Conservation (phyloP, 2,329 filamentous ascomycete species). For the Alternaria viburni region DNA sequence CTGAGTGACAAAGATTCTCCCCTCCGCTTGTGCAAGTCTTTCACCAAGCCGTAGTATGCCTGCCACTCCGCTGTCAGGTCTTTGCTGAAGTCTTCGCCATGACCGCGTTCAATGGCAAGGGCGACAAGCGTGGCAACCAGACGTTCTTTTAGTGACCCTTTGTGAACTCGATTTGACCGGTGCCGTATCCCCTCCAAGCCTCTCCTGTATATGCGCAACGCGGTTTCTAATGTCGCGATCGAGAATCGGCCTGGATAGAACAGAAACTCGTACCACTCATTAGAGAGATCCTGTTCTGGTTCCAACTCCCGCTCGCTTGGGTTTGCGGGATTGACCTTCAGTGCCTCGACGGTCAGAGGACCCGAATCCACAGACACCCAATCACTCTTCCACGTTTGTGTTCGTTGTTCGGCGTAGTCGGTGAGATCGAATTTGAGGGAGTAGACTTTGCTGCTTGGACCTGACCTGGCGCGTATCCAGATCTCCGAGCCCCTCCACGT, state of each 20-base stretch:
- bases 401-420: conserved; percentile 67
- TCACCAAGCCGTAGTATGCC: conserved; percentile 82
- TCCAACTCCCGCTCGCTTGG: conserved; percentile 45
- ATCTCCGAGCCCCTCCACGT: conserved; percentile 51
- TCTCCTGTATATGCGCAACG: conserved; percentile 80
- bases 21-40: conserved; percentile 84
- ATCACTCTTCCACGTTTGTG: conserved; percentile 68
- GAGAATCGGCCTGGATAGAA: conserved; percentile 85
- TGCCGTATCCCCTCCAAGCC: conserved; percentile 52
- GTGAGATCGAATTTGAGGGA: conserved; percentile 75
- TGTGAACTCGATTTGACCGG: conserved; percentile 13
- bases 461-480: conserved; percentile 62
- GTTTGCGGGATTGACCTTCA: conserved; percentile 48
- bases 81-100: conserved; percentile 75
- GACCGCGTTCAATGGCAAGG: conserved; percentile 69
- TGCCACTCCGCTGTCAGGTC: conserved; percentile 86
- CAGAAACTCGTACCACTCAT: conserved; percentile 86
- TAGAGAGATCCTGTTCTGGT: conserved; percentile 50
- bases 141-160: conserved; percentile 72
- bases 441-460: conserved; percentile 67
- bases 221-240: conserved; percentile 78
- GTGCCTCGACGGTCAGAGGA: conserved; percentile 48
- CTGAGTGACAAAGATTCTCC: conserved; percentile 81
- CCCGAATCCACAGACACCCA: conserved; percentile 56
- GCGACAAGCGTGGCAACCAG: conserved; percentile 75